Evolutionary conservation across 2,329 filamentous ascomycete genomes (phyloP), one percentile per base, ranked within the genome.

Genomic region (Fusarium temperatum): DNA sequence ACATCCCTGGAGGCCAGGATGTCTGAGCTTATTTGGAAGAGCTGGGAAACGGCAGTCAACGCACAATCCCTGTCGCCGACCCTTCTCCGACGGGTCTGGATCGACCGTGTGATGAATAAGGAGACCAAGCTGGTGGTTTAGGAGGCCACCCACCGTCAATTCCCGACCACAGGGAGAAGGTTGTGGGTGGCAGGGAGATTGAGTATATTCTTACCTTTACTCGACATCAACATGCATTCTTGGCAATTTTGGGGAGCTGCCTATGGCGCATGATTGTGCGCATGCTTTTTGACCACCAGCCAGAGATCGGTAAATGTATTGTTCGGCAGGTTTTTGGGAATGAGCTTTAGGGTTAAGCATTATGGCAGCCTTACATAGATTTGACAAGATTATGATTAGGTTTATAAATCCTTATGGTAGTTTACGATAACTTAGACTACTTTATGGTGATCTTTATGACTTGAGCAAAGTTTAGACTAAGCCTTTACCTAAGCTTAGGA

Each of bases 181-280:
- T 38, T 38, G 0, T 3, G 17, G 36, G 10, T 8, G 15, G 6
- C 2, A 3, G 3, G 1, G 42, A 26, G 10, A 18, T 24, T 0
- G 8, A 26, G 3, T 26, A 1, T 12, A 26, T 44, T 13, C 1
- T 3, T 26, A 44, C 48, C 0, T 51, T 35, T 8, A 51, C 30
- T 0, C 0, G n/a, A 14, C n/a, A 24, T 4, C 6, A 24, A 0
- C 0, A 24, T 24, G 17, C 30, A 0, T 53, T 35, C 0, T 24
- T 3, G 20, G n/a, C 30, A 4, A 36, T 53, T 1, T 5, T 53
- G 1, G n/a, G 30, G 17, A 26, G 30, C 2, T 20, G 1, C 0
- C 9, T 36, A 1, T 8, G 30, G 5, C 17, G 30, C 0, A 35
- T 51, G 0, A 4, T 51, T 1, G 8, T 53, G 5, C 32, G 48